phyloP scores from a whole-genome alignment of 2,329 filamentous ascomycete genomes.

The Zarea fungicola region DNA sequence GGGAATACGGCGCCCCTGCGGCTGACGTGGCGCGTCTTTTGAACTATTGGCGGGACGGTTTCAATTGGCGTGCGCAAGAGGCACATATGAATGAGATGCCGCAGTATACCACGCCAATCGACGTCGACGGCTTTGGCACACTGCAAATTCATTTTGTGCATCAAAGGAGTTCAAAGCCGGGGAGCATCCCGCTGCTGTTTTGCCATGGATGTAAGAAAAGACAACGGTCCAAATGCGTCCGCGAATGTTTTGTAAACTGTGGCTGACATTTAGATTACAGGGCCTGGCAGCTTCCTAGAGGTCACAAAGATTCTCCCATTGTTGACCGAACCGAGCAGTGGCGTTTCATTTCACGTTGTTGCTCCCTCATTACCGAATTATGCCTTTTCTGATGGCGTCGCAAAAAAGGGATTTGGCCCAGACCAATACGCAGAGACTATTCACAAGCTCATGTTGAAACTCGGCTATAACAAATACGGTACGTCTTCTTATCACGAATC shows the following conservation, averaged over 20 bases:
- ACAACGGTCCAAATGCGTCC: neutral
- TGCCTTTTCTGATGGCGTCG: conserved; percentile 30
- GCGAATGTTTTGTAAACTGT: no score
- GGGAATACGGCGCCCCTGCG: conserved; percentile 20
- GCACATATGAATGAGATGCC: conserved; percentile 49
- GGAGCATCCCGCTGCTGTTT: conserved; percentile 58
- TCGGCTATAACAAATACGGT: conserved; percentile 49
- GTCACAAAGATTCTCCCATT: conserved; percentile 55
- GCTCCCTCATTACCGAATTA: conserved; percentile 54
- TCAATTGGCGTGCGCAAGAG: conserved; percentile 54
- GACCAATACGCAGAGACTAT: conserved; percentile 46
- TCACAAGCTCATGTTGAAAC: conserved; percentile 62
- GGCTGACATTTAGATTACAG: no score
- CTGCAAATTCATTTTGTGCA: conserved; percentile 59
- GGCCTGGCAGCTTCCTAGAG: conserved; percentile 67
- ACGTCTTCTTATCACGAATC: neutral
- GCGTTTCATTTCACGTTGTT: conserved; percentile 49
- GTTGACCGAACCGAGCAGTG: conserved; percentile 29
- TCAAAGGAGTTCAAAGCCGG: conserved; percentile 40
- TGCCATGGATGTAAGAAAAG: conserved; percentile 18
- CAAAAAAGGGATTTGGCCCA: conserved; percentile 26
- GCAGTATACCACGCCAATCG: conserved; percentile 46
- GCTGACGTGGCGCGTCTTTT: conserved; percentile 24
- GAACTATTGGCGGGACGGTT: conserved; percentile 33
- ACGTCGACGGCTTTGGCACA: conserved; percentile 48